phyloP scores from a whole-genome alignment of 495 filamentous ascomycete genomes.

The Aeminium ludgeri region DNA sequence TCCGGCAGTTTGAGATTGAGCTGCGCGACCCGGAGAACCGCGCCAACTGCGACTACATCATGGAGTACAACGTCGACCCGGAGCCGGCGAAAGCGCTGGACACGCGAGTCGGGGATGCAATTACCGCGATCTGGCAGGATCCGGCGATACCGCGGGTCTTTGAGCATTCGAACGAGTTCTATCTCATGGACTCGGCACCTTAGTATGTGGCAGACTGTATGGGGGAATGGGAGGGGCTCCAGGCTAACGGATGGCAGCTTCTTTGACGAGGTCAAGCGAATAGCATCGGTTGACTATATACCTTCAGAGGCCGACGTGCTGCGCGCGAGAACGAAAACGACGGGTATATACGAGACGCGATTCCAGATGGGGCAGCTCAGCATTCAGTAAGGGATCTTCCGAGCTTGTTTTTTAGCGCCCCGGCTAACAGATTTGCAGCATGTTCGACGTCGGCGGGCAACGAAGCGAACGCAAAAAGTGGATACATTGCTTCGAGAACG shows the following conservation, averaged over 20 bases:
- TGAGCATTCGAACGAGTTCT: constrained; percentile 94
- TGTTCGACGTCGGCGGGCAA: constrained; percentile 98
- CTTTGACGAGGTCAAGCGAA: constrained; percentile 81
- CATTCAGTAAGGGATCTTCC: constrained; percentile 98
- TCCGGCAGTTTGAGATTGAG: constrained; percentile 73
- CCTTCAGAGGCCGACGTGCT: constrained; percentile 87
- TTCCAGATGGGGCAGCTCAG: constrained; percentile 97
- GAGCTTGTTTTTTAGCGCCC: too few species aligned
- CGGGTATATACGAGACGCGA: constrained; percentile 94
- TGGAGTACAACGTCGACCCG: constrained; percentile 76
- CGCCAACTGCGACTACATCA: constrained; percentile 59
- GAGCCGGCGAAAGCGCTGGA: constrained; percentile 74
- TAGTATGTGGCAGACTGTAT: constrained; percentile 47
- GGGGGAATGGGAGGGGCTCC: background rate
- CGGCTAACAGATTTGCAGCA: too few species aligned
- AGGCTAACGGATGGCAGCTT: constrained; percentile 45
- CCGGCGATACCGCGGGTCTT: constrained; percentile 66
- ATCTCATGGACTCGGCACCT: constrained; percentile 96
- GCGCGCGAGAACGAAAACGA: constrained; percentile 94
- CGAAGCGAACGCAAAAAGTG: constrained; percentile 96
- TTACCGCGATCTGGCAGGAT: constrained; percentile 81
- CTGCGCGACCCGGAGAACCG: constrained; percentile 51
- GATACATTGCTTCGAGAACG: constrained; percentile 99
- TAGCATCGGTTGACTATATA: constrained; percentile 70
- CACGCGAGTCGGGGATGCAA: constrained; percentile 58